Percentiles rank a stretch among this genome's conserved stretches.
phyloP scores from a whole-genome alignment of 2,329 filamentous ascomycete species.

The Neofusicoccum kwambonambiense region DNA sequence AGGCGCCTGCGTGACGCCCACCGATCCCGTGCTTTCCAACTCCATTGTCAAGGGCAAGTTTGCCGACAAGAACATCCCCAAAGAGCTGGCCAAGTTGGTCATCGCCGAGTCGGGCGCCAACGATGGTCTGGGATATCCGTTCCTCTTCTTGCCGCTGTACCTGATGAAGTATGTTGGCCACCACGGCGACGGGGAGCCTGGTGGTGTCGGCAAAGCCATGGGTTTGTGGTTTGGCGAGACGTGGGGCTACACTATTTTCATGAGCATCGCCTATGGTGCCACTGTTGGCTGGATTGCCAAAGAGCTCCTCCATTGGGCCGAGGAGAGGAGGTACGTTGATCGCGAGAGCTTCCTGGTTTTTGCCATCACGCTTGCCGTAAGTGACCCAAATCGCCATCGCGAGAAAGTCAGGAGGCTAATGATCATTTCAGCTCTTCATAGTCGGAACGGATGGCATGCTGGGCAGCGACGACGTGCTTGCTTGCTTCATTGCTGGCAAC shows the following conservation, averaged over 20 bases:
- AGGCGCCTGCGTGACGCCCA: constrained; percentile 86
- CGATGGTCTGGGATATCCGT: constrained; percentile 85
- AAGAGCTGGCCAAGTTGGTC: constrained; percentile 69
- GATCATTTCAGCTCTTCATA: constrained; percentile 64
- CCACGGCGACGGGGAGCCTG: constrained; percentile 49
- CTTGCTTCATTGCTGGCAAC: constrained; percentile 90
- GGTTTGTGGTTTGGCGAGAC: constrained; percentile 83
- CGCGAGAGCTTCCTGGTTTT: constrained; percentile 86
- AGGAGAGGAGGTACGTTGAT: constrained; percentile 78
- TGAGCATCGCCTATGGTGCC: constrained; percentile 76
- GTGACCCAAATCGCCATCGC: constrained; percentile 26
- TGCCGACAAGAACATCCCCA: constrained; percentile 85
- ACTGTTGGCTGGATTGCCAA: constrained; percentile 79
- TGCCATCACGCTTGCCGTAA: constrained; percentile 73
- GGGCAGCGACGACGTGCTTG: constrained; percentile 84
- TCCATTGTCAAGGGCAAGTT: constrained; percentile 93
- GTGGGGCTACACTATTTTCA: constrained; percentile 76
- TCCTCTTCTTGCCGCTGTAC: constrained; percentile 81
- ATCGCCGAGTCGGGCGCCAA: constrained; percentile 78
- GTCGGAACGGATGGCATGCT: constrained; percentile 83
- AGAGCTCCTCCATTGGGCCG: constrained; percentile 78
- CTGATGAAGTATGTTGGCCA: constrained; percentile 72
- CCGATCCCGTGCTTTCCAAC: constrained; percentile 83
- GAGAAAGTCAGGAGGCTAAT: neutral
- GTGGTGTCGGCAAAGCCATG: constrained; percentile 66